Conservation (phyloP, 192 early-diverging fungal species). For the Linnemannia hyalina region DNA sequence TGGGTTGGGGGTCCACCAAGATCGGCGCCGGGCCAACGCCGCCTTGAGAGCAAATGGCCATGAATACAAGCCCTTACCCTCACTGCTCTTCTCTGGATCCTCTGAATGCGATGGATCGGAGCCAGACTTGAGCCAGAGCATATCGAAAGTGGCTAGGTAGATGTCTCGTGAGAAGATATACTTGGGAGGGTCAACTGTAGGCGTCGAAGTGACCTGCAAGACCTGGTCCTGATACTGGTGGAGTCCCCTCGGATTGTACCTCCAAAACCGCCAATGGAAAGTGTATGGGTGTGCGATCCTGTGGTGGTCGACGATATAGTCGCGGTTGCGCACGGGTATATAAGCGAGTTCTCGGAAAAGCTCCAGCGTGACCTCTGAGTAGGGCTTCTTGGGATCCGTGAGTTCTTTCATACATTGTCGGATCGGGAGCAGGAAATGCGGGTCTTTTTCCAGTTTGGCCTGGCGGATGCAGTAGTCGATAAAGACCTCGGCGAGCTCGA, state of each 20-base stretch:
- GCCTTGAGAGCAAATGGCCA: not conserved
- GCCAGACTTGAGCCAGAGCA: constrained; percentile 5
- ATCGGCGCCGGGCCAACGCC: not conserved
- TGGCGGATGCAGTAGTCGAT: constrained; percentile 27
- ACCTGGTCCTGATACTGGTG: not conserved
- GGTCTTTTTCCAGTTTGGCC: constrained; percentile 17
- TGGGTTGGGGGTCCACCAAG: not conserved
- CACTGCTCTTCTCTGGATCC: not conserved
- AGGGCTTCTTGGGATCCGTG: constrained; percentile 1
- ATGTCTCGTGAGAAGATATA: constrained; percentile 3
- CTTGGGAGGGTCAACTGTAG: not conserved
- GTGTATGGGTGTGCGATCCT: not conserved
- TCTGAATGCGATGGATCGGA: not conserved
- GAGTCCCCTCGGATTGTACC: not conserved
- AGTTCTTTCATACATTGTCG: constrained; percentile 4
- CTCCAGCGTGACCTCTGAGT: not conserved
- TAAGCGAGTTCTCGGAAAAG: not conserved
- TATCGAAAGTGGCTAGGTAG: constrained; percentile 2
- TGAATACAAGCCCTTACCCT: not conserved
- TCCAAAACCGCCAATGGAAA: not conserved
- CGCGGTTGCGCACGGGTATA: not conserved
- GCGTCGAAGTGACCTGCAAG: not conserved
- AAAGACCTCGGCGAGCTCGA: constrained; percentile 8
- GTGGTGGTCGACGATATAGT: constrained; percentile 10
- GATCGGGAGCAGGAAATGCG: constrained; percentile 4